Evolutionary conservation across 2,329 filamentous ascomycete genomes (phyloP).

Genomic region (Paecilomyces niveus): DNA sequence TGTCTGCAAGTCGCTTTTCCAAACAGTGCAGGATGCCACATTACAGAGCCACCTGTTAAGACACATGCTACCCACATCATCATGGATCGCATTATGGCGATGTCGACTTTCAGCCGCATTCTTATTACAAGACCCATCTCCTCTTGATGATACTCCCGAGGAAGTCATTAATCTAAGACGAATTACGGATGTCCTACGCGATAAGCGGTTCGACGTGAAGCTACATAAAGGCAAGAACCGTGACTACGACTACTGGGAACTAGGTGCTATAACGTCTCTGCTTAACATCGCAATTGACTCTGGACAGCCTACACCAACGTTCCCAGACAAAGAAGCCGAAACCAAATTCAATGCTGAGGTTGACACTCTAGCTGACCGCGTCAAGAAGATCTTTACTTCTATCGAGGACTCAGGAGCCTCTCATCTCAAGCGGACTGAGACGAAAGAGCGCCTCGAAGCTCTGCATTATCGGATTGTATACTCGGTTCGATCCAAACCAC

Average conservation of each 20-base stretch:
- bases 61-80: conserved; percentile 31
- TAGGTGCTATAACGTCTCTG: conserved; percentile 59
- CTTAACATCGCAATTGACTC: conserved; percentile 71
- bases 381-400: conserved; percentile 51
- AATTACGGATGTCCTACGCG: conserved; percentile 20
- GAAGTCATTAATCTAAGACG: conserved; percentile 22
- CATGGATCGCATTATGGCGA: conserved; percentile 31
- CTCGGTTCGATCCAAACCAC: conserved; percentile 59
- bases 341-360: conserved; percentile 61
- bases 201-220: conserved; percentile 26
- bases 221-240: conserved; percentile 7
- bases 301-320: conserved; percentile 36
- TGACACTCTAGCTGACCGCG: conserved; percentile 55
- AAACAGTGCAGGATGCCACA: conserved; percentile 29
- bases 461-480: conserved; percentile 67
- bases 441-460: conserved; percentile 68
- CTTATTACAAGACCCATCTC: conserved; percentile 19
- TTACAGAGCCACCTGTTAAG: conserved; percentile 35
- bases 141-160: conserved; percentile 18
- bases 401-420: conserved; percentile 71
- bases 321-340: conserved; percentile 29
- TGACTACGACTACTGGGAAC: conserved; percentile 55
- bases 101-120: conserved; percentile 33
- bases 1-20: conserved; percentile 19
- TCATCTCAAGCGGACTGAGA: conserved; percentile 64